Evolutionary conservation across 164 flowering plant species (phyloP).

Genomic region (Vitis riparia): DNA sequence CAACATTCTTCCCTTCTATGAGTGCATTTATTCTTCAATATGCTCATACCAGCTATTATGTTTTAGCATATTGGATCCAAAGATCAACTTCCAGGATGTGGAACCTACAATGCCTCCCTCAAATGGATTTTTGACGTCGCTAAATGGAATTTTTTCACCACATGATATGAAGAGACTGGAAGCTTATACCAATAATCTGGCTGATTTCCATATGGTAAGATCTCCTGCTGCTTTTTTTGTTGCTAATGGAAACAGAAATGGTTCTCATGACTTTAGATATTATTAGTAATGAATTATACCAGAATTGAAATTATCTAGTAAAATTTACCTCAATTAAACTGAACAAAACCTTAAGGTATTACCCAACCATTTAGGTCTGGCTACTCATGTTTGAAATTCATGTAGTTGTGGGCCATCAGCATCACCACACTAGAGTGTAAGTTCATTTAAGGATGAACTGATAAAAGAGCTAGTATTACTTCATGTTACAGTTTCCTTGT

Average conservation of each 20-base stretch:
- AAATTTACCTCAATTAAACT: not conserved
- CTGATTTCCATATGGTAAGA: constrained; percentile 65
- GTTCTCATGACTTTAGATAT: not conserved
- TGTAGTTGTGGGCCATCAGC: no score
- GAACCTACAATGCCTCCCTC: constrained; percentile 28
- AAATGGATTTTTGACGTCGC: constrained; percentile 39
- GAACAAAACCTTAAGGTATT: no score
- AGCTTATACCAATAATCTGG: constrained; percentile 67
- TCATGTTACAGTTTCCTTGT: no score
- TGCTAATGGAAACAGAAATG: not conserved
- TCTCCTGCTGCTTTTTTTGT: not conserved
- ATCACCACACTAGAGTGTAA: no score
- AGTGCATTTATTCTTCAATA: not conserved
- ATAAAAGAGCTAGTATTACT: no score
- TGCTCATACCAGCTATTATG: constrained; percentile 19
- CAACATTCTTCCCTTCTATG: no score
- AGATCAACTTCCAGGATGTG: constrained; percentile 53
- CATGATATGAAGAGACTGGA: constrained; percentile 69
- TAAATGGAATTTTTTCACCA: constrained; percentile 44
- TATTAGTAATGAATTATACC: not conserved
- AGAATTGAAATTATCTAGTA: not conserved
- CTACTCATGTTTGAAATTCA: no score
- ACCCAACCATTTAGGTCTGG: no score
- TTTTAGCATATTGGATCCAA: constrained; percentile 81
- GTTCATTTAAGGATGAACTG: no score